phyloP scores from a whole-genome alignment of 805 yeast genomes.

The Kluyveromyces siamensis region DNA sequence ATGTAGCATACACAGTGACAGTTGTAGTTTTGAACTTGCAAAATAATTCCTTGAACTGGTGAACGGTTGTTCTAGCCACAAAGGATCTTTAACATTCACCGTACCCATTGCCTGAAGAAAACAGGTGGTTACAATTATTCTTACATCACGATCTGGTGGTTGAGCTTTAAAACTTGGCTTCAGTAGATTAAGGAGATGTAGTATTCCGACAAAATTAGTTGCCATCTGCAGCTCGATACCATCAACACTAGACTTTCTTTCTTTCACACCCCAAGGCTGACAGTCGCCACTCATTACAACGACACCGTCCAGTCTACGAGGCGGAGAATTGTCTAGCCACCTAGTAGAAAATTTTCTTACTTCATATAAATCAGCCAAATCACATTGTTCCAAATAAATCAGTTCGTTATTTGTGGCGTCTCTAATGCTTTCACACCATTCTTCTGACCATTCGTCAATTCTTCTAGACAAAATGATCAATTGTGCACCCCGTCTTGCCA shows the following conservation, averaged over 20 bases:
- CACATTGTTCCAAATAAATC: slow-evolving; percentile 88
- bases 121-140: slow-evolving; percentile 74
- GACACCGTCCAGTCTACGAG: slow-evolving; percentile 85
- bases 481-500: slow-evolving; percentile 84
- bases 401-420: slow-evolving; percentile 58
- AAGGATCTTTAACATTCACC: slow-evolving; percentile 50
- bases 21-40: slow-evolving; percentile 73
- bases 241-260: slow-evolving; percentile 62
- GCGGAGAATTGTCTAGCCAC: slow-evolving; percentile 88
- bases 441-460: slow-evolving; percentile 66
- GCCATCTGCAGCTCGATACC: slow-evolving; percentile 85
- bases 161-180: slow-evolving; percentile 82
- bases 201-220: slow-evolving; percentile 72
- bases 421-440: slow-evolving; percentile 71
- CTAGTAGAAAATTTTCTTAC: slow-evolving; percentile 85
- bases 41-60: slow-evolving; percentile 63
- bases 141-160: slow-evolving; percentile 90
- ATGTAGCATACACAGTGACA: slow-evolving; percentile 69
- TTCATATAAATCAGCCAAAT: slow-evolving; percentile 61
- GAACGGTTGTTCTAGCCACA: slow-evolving; percentile 53
- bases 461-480: slow-evolving; percentile 62
- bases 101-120: slow-evolving; percentile 66
- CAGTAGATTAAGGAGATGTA: slow-evolving; percentile 67
- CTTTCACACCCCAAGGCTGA: slow-evolving; percentile 53
- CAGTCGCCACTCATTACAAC: slow-evolving; percentile 81